phyloP scores from a whole-genome alignment of 192 early-diverging fungal species.

The Funneliformis mosseae region DNA sequence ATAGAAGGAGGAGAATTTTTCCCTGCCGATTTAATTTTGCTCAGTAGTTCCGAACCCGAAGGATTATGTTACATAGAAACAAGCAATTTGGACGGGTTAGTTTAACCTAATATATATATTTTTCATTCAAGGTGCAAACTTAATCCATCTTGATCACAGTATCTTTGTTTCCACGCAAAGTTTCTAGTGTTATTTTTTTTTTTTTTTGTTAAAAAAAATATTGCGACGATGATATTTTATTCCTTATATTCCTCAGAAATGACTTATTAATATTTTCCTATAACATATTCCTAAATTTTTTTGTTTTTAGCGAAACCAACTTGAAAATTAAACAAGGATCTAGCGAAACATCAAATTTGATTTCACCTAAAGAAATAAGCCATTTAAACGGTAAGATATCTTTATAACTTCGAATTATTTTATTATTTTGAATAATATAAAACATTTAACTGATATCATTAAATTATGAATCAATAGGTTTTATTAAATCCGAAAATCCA shows the following conservation, averaged over 20 bases:
- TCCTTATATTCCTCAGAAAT: not conserved
- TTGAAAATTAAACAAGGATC: slow-evolving; percentile 95
- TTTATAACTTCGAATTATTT: not conserved
- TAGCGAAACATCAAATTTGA: slow-evolving; percentile 76
- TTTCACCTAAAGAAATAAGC: slow-evolving; percentile 71
- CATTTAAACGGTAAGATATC: slow-evolving; percentile 16
- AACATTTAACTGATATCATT: not conserved
- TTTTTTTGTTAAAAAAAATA: not conserved
- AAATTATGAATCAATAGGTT: slow-evolving; percentile 45
- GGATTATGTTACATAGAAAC: slow-evolving; percentile 98
- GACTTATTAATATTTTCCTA: not conserved
- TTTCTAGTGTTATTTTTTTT: no score
- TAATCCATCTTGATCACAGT: not conserved
- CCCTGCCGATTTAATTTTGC: slow-evolving; percentile 88
- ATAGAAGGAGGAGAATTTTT: slow-evolving; percentile 87
- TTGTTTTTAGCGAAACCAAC: slow-evolving; percentile 82
- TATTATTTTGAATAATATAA: not conserved
- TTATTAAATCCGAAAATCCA: slow-evolving; percentile 90
- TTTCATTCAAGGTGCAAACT: slow-evolving; percentile 12
- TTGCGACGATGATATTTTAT: not conserved
- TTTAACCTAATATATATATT: not conserved
- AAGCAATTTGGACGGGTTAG: slow-evolving; percentile 92
- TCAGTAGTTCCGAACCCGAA: slow-evolving; percentile 94
- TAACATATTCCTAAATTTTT: slow-evolving; percentile 8
- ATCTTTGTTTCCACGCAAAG: not conserved